A percentile compares a stretch with the other conserved stretches of the same genome.
phyloP scores from a whole-genome alignment of 768 basidiomycete genomes.

The Termitomyces heimii region DNA sequence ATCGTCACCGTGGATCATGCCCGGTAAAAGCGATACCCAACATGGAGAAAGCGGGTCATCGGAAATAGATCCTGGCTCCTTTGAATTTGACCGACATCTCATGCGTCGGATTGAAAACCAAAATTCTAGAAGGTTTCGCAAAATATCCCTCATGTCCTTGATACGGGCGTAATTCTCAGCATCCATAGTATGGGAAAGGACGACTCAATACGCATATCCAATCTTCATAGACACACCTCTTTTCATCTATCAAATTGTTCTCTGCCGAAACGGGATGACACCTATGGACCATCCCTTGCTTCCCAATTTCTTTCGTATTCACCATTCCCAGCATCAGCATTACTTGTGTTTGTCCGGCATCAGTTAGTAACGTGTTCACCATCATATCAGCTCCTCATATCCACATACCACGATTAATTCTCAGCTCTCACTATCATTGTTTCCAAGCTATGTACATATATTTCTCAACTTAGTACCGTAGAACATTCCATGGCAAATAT shows the following conservation, averaged over 20 bases:
- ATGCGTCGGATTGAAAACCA: conserved; percentile 34
- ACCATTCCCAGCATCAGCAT: conserved; percentile 17
- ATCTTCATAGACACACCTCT: conserved; percentile 6
- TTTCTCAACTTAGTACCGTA: conserved; percentile 3
- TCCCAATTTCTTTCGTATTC: conserved; percentile 5
- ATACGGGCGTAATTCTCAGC: conserved; percentile 5
- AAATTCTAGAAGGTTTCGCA: conserved; percentile 22
- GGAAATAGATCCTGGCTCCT: conserved; percentile 24
- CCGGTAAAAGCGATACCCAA: conserved; percentile 23
- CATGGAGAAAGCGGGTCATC: conserved; percentile 28
- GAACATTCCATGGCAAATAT: conserved; percentile 5
- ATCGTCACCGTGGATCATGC: conserved; percentile 30
- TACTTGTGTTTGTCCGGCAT: conserved; percentile 9
- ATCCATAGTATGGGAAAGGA: not conserved
- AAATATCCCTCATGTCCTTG: conserved; percentile 10
- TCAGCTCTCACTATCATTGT: conserved; percentile 8
- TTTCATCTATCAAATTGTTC: not conserved
- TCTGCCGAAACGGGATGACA: not conserved
- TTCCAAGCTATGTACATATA: conserved; percentile 11
- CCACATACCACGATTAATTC: conserved; percentile 6
- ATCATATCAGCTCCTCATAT: conserved; percentile 12
- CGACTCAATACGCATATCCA: not conserved
- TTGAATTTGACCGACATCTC: conserved; percentile 36
- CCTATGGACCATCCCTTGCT: conserved; percentile 4
- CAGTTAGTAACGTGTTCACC: conserved; percentile 13